Conservation (phyloP, 2,329 filamentous ascomycete genomes). For the Escovopsis sp. region DNA sequence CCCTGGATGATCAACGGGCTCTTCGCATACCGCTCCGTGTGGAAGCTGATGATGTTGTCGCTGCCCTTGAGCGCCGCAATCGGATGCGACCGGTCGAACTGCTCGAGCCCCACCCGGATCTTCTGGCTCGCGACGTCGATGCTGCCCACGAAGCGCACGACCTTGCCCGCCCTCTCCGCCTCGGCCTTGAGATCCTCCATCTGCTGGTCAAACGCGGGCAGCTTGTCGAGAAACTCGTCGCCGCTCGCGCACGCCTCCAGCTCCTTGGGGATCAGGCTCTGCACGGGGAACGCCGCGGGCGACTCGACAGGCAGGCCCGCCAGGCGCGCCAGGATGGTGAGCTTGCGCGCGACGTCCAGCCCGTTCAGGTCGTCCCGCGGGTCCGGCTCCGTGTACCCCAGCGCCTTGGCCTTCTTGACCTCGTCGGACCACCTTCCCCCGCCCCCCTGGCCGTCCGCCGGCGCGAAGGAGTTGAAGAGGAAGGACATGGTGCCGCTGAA, state of each 20-base stretch:
- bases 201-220: conserved; percentile 70
- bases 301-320: conserved; percentile 68
- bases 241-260: conserved; percentile 63
- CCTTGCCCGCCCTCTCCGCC: conserved; percentile 79
- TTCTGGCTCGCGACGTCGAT: conserved; percentile 68
- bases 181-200: conserved; percentile 80
- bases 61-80: conserved; percentile 93
- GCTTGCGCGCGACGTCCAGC: conserved; percentile 82
- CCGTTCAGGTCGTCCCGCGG: conserved; percentile 78
- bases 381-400: conserved; percentile 86
- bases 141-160: conserved; percentile 85
- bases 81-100: conserved; percentile 73
- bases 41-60: conserved; percentile 98
- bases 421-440: conserved; percentile 83
- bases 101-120: conserved; percentile 86
- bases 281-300: conserved; percentile 80
- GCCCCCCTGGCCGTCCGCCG: conserved; percentile 55
- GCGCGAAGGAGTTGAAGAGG: conserved; percentile 94
- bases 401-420: conserved; percentile 78
- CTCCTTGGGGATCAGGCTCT: conserved; percentile 81
- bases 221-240: conserved; percentile 69
- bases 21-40: conserved; percentile 82
- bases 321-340: conserved; percentile 84
- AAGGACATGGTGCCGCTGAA: conserved; percentile 98
- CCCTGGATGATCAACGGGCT: conserved; percentile 92